Evolutionary conservation across 179 eudicot species (phyloP), one percentile per base, ranked within the genome.

Genomic region (Actinidia chinensis): DNA sequence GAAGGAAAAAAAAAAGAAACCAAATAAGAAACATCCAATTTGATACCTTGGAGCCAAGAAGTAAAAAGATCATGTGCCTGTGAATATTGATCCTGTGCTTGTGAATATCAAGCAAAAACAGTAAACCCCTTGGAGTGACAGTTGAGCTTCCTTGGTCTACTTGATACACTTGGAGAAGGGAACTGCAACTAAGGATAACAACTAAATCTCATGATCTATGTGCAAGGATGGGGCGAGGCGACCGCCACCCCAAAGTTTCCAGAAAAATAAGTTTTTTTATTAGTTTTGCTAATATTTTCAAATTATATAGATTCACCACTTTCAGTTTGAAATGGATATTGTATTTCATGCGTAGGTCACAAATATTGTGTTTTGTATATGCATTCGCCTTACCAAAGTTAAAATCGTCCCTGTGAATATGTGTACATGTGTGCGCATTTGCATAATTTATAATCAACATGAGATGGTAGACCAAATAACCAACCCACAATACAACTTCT

Each of bases 21-120:
- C 63, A 72, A 72, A 15, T 42, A 51, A 36, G 9, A 20, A 66
- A 22, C 40, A 46, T 55, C 8, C 59, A 73, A 67, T 52, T 61
- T 42, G 42, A 44, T 77, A 94, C 98, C 97, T 88, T 91, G 97
- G 60, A 94, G 86, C 74, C 91, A 91, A 14, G 96, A 88, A 66
- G 97, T 91, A 80, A 92, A 91, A 61, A 89, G 60, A 82, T 90
- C 97, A 78, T 82, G 89, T 46, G 97, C 42, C 79, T 1, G 2
- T 28, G 33, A 28, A 28, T 28, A 28, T 28, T 28, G 33, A 28
- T 28, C 33, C 33, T 28, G 33, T 28, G 33, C 33, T 28, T 84
- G 98, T 12, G 98, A 90, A 79, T 89, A 92, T 70, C 85, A 89
- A 59, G 94, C 90, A 70, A 76, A 84, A 33, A 90, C 42, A 68